Conservation (phyloP, 306 rosid species). For the cucumber (Cucumis sativus) region DNA sequence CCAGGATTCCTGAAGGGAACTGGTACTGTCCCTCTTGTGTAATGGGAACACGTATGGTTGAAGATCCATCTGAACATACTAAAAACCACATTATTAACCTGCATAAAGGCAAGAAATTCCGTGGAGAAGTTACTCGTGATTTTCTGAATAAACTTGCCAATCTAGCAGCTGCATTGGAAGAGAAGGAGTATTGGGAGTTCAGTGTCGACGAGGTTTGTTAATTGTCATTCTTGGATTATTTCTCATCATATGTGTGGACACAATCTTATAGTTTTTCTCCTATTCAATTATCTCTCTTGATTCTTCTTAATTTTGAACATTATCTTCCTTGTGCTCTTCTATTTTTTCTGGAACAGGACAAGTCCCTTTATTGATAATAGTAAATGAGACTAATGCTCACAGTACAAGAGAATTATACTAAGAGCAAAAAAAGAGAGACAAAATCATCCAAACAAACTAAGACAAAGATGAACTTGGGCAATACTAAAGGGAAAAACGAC, state of each 20-base stretch:
- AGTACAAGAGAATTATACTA: no score
- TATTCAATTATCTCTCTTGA: background rate
- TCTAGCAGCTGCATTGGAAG: constrained; percentile 64
- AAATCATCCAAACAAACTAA: no score
- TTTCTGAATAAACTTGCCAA: constrained; percentile 59
- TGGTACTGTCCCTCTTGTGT: constrained; percentile 99
- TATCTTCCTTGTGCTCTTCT: background rate
- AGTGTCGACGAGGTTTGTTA: constrained; percentile 59
- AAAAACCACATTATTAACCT: constrained; percentile 24
- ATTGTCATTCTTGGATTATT: constrained; percentile 12
- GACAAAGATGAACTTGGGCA: no score
- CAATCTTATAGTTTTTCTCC: background rate
- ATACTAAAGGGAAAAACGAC: no score
- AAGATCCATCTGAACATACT: constrained; percentile 28
- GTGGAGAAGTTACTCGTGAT: constrained; percentile 57
- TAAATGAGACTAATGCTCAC: no score
- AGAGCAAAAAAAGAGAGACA: no score
- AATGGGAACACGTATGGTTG: constrained; percentile 40
- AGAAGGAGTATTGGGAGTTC: constrained; percentile 87
- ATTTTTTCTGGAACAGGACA: no score
- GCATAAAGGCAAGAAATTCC: constrained; percentile 42
- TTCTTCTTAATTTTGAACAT: background rate
- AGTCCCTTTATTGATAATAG: no score
- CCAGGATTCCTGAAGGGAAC: constrained; percentile 95
- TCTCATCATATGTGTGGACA: background rate